A percentile compares a stretch with the other conserved stretches of the same genome.
phyloP scores from a whole-genome alignment of 176 grass and related monocot species.

The Avena atlantica region DNA sequence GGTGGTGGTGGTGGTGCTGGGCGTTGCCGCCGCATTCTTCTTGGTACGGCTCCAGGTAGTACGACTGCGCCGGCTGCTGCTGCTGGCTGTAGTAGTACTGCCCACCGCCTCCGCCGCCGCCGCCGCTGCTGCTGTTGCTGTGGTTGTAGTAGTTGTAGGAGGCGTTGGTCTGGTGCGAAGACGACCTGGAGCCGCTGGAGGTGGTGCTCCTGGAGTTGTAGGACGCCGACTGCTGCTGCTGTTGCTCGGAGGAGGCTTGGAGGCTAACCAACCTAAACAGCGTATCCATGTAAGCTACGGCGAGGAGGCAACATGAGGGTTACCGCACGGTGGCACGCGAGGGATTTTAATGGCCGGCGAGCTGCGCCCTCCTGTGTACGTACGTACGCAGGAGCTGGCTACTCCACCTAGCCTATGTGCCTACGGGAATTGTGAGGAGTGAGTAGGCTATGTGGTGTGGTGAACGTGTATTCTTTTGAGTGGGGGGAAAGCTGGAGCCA shows the following conservation, averaged over 20 bases:
- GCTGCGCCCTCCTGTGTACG: neutral
- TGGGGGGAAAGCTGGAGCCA: constrained; percentile 37
- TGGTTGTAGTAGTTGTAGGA: constrained; percentile 67
- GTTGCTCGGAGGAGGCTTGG: constrained; percentile 69
- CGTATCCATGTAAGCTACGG: constrained; percentile 84
- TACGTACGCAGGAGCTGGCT: neutral
- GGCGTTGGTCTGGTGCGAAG: constrained; percentile 74
- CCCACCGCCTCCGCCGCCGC: constrained; percentile 10
- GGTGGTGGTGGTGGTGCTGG: constrained; percentile 37
- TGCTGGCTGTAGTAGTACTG: constrained; percentile 63
- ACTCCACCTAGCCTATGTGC: constrained; percentile 1
- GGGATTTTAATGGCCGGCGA: constrained; percentile 65
- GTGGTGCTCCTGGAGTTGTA: constrained; percentile 93
- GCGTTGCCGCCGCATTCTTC: constrained; percentile 96
- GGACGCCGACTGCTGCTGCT: constrained; percentile 61
- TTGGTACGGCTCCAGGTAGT: constrained; percentile 72
- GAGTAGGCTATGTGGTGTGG: neutral
- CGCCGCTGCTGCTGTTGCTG: constrained; percentile 53
- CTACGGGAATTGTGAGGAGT: constrained; percentile 15
- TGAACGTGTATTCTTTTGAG: constrained; percentile 51
- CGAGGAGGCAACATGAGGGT: constrained; percentile 57
- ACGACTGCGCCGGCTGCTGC: constrained; percentile 39
- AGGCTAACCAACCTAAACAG: constrained; percentile 97
- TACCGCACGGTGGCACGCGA: constrained; percentile 38
- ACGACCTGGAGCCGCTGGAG: constrained; percentile 82